Evolutionary conservation across 108 stramenopile genomes (phyloP), one percentile per base, ranked within the genome.

Genomic region (Cylindrotheca closterium): DNA sequence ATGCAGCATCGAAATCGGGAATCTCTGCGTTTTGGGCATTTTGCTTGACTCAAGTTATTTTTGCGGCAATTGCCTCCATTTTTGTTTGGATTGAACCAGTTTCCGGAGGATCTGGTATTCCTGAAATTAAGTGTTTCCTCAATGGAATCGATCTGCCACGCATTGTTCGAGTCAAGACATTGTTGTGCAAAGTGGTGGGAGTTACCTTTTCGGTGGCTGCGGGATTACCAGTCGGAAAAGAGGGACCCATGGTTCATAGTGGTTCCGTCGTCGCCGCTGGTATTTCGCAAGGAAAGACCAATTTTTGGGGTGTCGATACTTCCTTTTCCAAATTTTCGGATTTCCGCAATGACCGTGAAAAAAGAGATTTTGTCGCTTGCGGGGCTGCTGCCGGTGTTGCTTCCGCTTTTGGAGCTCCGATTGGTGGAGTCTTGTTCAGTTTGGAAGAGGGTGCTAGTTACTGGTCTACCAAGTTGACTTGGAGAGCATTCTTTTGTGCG

Each of bases 401-500:
- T 24, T 85, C 94, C 15, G 97, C 97, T 25, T 98, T 98, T 65
- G 94, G 92, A 24, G 95, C 96, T 25, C 97, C 97, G n/a, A 96
- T 98, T 60, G 97, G 97, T 33, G 97, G 97, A 22, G 96, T 98
- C 28, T 75, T 98, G 37, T 96, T 98, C 75, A 81, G 88, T 55
- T 73, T 98, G 68, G 97, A 98, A 72, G 97, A 98, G 67, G 97
- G 96, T 37, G 95, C 97, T 2, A 83, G 80, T 3, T 98, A 93
- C 78, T 98, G 96, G 96, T 91, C 89, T 17, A 98, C 95, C 30
- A 94, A 93, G 64, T 79, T 98, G 1, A 98, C 97, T 23, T 98
- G 96, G 95, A 71, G 97, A 47, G 92, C 83, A n/a, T 97, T 98
- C 64, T 97, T 96, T 73, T 97, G 96, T 79, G 95, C 95, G 70